Evolutionary conservation across 352 stramenopile genomes (phyloP), one percentile per base, ranked within the genome.

Genomic region (Phytophthora pini): DNA sequence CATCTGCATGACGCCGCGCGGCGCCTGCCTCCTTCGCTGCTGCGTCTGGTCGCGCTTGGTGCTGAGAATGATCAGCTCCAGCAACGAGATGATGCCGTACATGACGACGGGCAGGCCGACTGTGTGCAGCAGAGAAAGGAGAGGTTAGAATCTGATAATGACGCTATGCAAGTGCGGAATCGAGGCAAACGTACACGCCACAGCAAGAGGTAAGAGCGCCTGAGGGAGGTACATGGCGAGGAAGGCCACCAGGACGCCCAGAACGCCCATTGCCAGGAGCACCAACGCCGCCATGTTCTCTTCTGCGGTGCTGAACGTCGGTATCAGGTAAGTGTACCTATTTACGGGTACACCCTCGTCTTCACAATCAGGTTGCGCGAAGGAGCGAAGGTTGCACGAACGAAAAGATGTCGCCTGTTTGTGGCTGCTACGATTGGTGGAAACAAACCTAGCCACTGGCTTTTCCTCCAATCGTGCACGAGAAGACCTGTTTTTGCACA

Each of bases 41-140:
- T 55, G 71, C 22, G 50, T 48, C 17, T 52, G 47, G n/a, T 65
- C 44, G 24, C 49, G 68, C 67, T 76, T 82, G 47, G 36, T 50
- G 27, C 54, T 68, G 27, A 72, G 53, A 44, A 70, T 65, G 26
- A 72, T 44, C 24, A 78, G 48, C 56, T 88, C 74, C 26, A 88
- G 43, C 10, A 89, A 47, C 39, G 72, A 78, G n/a, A 86, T 75
- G n/a, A 72, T 68, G 13, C 70, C 68, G 52, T 84, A 88, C 34
- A 89, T 75, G 5, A 87, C 41, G 27, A 90, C 61, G 10, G 78
- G 78, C 20, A 90, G 60, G 29, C 70, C 59, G 61, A 80, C 79
- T 88, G 38, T 38, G 43, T 39, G 22, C 40, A 46, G 9, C 9
- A 46, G 40, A 46, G 9, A 27, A 11, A 20, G 20, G 11, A 15